phyloP scores from a whole-genome alignment of 306 rosid genomes.

The Cucumis melo region DNA sequence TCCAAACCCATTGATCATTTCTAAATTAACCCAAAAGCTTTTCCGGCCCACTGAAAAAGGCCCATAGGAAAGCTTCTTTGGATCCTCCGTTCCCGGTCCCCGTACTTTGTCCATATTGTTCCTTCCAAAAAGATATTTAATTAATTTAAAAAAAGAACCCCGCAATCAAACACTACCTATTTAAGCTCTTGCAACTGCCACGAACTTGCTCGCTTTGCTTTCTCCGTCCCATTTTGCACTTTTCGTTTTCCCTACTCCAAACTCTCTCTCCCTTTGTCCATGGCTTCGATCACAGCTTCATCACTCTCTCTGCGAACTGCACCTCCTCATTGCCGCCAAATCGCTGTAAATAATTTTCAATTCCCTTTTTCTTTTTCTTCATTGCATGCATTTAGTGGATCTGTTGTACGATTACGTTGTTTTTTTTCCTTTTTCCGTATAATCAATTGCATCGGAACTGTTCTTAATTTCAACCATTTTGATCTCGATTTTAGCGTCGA shows the following conservation, averaged over 20 bases:
- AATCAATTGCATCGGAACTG: neutral
- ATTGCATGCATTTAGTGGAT: neutral
- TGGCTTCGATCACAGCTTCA: constrained; percentile 1
- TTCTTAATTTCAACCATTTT: neutral
- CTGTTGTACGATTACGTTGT: neutral
- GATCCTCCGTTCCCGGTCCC: neutral
- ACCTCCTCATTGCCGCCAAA: neutral
- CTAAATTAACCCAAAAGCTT: too few species aligned
- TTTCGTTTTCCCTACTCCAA: neutral
- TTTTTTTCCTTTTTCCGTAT: neutral
- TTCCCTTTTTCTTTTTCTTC: neutral
- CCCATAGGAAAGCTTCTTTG: neutral
- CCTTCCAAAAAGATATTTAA: neutral
- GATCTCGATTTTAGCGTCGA: neutral
- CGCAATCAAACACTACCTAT: neutral
- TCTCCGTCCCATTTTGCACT: neutral
- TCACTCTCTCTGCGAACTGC: neutral
- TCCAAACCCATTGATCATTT: too few species aligned
- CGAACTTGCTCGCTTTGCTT: neutral
- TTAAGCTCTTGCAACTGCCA: neutral
- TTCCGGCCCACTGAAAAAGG: neutral
- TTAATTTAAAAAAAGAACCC: neutral
- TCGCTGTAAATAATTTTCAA: neutral
- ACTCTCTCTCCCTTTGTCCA: neutral
- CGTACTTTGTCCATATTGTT: neutral